Evolutionary conservation across 2,329 filamentous ascomycete genomes (phyloP).

Genomic region (Penicillium decumbens): DNA sequence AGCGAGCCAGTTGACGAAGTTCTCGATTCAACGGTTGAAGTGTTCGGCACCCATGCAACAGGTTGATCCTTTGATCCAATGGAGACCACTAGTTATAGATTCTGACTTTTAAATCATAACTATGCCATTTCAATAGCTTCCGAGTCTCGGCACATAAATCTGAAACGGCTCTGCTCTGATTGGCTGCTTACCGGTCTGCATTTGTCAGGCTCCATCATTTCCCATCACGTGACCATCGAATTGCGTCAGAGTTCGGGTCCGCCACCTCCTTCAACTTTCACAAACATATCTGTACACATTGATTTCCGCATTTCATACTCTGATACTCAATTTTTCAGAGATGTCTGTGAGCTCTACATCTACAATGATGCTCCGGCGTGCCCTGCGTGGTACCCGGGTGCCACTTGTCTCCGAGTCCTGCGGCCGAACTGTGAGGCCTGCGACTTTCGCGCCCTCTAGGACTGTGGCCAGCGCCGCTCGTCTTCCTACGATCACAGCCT

Average conservation of each 20-base stretch:
- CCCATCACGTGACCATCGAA: constrained; percentile 25
- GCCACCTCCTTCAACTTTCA: constrained; percentile 9
- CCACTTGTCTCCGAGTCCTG: constrained; percentile 25
- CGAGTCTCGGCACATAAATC: constrained; percentile 16
- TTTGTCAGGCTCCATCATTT: constrained; percentile 27
- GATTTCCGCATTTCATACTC: constrained; percentile 1
- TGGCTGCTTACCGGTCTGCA: constrained; percentile 13
- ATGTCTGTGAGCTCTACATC: constrained; percentile 34
- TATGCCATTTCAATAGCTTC: background rate
- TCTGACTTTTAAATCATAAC: background rate
- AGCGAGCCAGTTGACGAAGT: too few relatives aligned
- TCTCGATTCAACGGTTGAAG: too few relatives aligned
- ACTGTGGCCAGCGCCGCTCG: constrained; percentile 43
- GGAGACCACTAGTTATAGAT: background rate
- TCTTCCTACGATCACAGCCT: constrained; percentile 47
- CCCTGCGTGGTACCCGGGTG: constrained; percentile 24
- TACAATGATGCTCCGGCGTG: constrained; percentile 31
- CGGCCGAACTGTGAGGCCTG: constrained; percentile 27
- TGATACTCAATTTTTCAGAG: constrained; percentile 4
- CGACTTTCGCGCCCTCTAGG: constrained; percentile 32
- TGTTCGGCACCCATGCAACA: too few relatives aligned
- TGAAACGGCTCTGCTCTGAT: constrained; percentile 21
- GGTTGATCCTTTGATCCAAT: too few relatives aligned
- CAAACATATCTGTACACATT: constrained; percentile 9
- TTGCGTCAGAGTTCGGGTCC: constrained; percentile 32